Evolutionary conservation across 2,329 filamentous ascomycete species (phyloP).

Genomic region (Fusarium sp.): DNA sequence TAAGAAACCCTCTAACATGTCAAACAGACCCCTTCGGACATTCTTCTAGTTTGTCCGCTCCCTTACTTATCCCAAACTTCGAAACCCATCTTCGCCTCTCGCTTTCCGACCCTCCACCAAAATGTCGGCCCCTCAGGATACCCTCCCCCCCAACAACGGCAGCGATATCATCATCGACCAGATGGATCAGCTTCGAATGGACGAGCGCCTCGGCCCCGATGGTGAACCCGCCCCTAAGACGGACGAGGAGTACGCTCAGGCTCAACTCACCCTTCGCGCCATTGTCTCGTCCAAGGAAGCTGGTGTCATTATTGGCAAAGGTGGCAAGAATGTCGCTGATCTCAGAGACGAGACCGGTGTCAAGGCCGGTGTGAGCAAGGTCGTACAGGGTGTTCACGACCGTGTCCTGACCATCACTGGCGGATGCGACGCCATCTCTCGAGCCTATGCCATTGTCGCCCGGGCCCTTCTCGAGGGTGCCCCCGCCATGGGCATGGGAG

Average conservation of each 20-base stretch:
- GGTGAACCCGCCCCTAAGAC: constrained; percentile 87
- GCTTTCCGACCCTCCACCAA: constrained; percentile 35
- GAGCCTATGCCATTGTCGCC: constrained; percentile 93
- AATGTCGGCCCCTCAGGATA: constrained; percentile 74
- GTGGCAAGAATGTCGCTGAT: constrained; percentile 97
- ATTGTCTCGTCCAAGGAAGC: constrained; percentile 99
- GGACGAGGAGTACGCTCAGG: constrained; percentile 94
- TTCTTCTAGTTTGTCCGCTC: constrained; percentile 7
- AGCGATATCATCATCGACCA: constrained; percentile 69
- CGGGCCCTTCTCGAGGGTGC: constrained; percentile 92
- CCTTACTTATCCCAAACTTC: constrained; percentile 13
- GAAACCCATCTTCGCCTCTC: constrained; percentile 21
- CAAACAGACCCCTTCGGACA: constrained; percentile 18
- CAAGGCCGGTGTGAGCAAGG: constrained; percentile 98
- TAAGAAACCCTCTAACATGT: constrained; percentile 6
- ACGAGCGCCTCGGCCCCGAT: constrained; percentile 75
- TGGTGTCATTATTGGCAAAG: constrained; percentile 98
- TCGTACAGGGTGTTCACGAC: constrained; percentile 96
- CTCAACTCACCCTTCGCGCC: constrained; percentile 92
- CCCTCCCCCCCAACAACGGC: constrained; percentile 67
- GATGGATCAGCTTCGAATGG: constrained; percentile 74
- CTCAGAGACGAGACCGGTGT: constrained; percentile 97
- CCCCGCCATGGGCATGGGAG: constrained; percentile 95
- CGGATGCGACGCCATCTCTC: constrained; percentile 85
- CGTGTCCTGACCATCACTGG: constrained; percentile 96